Evolutionary conservation across 1,284 basidiomycete genomes (phyloP), one percentile per base, ranked within the genome.

Genomic region (Ustilago trichophora): DNA sequence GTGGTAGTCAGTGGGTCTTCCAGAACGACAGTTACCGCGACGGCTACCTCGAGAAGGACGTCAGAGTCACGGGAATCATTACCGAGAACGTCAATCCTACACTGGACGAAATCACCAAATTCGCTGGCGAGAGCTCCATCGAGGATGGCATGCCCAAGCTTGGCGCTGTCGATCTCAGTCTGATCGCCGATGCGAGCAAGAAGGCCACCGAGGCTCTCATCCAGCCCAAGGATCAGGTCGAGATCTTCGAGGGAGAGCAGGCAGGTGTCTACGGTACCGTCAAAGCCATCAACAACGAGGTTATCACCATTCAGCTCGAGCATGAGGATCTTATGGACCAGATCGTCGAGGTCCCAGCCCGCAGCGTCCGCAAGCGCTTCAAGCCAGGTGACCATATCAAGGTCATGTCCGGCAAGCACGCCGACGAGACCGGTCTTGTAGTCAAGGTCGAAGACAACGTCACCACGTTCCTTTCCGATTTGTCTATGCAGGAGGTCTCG

Each of bases 331-430:
- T 92, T 46, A 90, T 91, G 55, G 90, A 89, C 2, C 90, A 91
- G 80, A 89, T 88, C 76, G 80, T 85, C 48, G 93, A 97, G 67
- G 87, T 98, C 6, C 90, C 91, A 0, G 91, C 92, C 1, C 85
- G 90, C 51, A 91, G 91, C 78, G 92, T 98, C 3, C 87, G 93
- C 70, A 98, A 99, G 84, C 87, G 90, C 41, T 98, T 99, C 85
- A 93, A 92, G 81, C 87, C 93, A 45, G 96, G 95, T 81, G 95
- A 98, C 83, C 96, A 99, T 79, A 92, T 99, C 84, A 98, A 98
- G 84, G 95, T 98, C 56, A 93, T 97, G 88, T 87, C 89, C 7
- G 95, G 95, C 21, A 90, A 94, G 83, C 97, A 98, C 78, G 87
- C 88, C 9, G 92, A 96, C 77, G 93, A 97, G 83, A 96, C 93